Conservation (phyloP, 768 basidiomycete species). For the Hygrophoropsis aurantiaca region DNA sequence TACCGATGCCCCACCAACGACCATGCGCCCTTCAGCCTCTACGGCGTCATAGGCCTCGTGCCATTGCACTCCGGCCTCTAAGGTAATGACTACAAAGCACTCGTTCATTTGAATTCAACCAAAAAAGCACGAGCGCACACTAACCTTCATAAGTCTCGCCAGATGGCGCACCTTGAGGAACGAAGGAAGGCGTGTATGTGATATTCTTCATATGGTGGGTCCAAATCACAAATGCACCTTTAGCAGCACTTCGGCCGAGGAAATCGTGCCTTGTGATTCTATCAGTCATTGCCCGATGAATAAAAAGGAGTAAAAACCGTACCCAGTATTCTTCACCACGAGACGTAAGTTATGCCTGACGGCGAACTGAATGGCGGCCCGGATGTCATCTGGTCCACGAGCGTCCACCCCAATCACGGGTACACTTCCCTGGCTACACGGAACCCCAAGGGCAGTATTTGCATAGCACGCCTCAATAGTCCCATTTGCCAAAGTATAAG, state of each 20-base stretch:
- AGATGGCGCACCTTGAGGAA: conserved; percentile 27
- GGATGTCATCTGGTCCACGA: conserved; percentile 16
- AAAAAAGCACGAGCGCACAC: neutral
- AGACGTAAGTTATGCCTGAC: conserved; percentile 13
- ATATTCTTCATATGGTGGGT: conserved; percentile 38
- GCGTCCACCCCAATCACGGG: conserved; percentile 20
- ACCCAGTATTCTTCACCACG: conserved; percentile 25
- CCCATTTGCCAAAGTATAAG: conserved; percentile 38
- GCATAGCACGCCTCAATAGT: conserved; percentile 41
- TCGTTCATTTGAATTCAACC: conserved; percentile 14
- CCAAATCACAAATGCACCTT: conserved; percentile 35
- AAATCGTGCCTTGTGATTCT: conserved; percentile 28
- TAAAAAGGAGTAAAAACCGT: neutral
- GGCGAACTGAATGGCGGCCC: conserved; percentile 20
- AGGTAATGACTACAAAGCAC: conserved; percentile 18
- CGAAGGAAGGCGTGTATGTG: conserved; percentile 24
- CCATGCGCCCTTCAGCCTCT: conserved; percentile 29
- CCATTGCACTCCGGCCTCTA: conserved; percentile 46
- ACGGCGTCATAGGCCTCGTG: conserved; percentile 39
- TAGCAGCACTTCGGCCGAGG: conserved; percentile 34
- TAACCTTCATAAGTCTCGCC: conserved; percentile 12
- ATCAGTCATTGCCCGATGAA: neutral
- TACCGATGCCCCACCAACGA: conserved; percentile 40
- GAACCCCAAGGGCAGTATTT: conserved; percentile 26
- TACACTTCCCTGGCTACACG: conserved; percentile 22